These are phyloP conservation scores for Panicum miliaceum DNA, from an alignment of 176 grass and related monocot species.

Conservation along the genomic window DNA sequence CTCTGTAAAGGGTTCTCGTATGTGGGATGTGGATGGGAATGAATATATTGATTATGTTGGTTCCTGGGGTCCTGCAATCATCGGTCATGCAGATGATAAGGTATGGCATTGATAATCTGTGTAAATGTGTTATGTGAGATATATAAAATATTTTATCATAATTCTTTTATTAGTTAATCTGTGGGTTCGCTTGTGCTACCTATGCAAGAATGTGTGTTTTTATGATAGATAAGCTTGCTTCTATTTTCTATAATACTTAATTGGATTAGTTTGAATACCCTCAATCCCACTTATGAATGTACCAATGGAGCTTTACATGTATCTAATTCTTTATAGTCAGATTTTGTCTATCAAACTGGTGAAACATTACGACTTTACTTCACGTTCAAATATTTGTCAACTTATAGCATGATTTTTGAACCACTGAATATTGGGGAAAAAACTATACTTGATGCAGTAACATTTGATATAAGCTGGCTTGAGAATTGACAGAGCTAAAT, in stretches of 20 bases:
- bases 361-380: not conserved
- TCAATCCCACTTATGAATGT: not conserved
- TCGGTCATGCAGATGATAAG: slow-evolving; percentile 93
- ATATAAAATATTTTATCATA: not conserved
- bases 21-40: slow-evolving; percentile 99
- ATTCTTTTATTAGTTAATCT: not conserved
- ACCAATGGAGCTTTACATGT: not conserved
- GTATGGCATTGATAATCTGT: slow-evolving; percentile 30
- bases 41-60: slow-evolving; percentile 99
- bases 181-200: not conserved
- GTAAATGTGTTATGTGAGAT: not conserved
- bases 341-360: slow-evolving; percentile 20
- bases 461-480: not conserved
- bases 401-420: not conserved
- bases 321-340: not conserved
- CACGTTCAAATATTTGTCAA: slow-evolving; percentile 12
- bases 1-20: slow-evolving; percentile 92
- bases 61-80: slow-evolving; percentile 98
- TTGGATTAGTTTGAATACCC: not conserved
- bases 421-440: not conserved
- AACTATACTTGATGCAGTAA: slow-evolving; percentile 14
- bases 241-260: slow-evolving; percentile 8
- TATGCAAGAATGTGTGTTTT: not conserved
- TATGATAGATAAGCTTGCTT: not conserved
- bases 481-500: not conserved